These are phyloP conservation scores for Pyrus pyrifolia DNA, from an alignment of 306 rosid genomes.

Conservation along the genomic window DNA sequence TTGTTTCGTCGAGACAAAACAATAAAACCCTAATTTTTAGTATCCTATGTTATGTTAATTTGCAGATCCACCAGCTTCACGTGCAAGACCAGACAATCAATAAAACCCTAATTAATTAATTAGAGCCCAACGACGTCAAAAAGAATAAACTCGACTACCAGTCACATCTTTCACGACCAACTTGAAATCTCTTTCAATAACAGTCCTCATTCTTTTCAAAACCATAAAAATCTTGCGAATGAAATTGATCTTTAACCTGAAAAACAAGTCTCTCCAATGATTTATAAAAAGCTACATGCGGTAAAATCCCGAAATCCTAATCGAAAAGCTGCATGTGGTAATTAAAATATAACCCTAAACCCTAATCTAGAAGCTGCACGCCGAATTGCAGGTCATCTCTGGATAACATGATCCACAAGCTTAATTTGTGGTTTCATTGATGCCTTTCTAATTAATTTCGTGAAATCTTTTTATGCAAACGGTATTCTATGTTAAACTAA, in stretches of 20 bases:
- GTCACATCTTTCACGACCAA: neutral
- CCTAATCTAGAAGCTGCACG: neutral
- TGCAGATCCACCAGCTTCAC: neutral
- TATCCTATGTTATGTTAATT: neutral
- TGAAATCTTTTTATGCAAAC: too few relatives aligned
- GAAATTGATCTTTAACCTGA: neutral
- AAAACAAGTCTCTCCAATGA: neutral
- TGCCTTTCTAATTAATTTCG: too few relatives aligned
- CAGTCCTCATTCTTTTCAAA: neutral
- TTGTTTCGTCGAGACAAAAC: neutral
- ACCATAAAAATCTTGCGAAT: neutral
- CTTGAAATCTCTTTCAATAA: too few relatives aligned
- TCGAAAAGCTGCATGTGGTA: neutral
- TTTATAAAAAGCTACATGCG: neutral
- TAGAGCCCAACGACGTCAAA: neutral
- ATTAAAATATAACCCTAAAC: too few relatives aligned
- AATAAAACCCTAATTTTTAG: neutral
- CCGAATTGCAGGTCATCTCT: neutral
- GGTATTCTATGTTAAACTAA: too few relatives aligned
- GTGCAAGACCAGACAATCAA: too few relatives aligned
- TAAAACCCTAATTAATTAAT: too few relatives aligned
- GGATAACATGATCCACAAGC: neutral
- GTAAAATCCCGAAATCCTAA: neutral
- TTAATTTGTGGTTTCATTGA: too few relatives aligned
- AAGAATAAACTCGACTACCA: neutral